These are phyloP conservation scores for Suillus cothurnatus DNA, from an alignment of 768 basidiomycete species.

Conservation along the genomic window DNA sequence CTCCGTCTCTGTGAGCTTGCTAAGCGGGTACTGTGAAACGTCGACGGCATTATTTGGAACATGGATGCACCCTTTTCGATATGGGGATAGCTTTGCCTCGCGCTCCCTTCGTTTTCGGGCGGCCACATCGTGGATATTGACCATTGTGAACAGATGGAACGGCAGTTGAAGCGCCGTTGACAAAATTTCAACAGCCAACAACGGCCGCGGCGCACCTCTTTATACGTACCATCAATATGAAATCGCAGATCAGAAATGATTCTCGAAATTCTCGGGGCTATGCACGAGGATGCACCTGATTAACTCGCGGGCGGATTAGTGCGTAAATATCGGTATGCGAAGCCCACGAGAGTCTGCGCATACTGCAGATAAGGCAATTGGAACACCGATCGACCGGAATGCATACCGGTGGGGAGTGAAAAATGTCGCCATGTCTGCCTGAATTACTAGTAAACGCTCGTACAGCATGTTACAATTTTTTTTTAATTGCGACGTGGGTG, in stretches of 20 bases:
- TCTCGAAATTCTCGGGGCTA: neutral
- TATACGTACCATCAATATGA: neutral
- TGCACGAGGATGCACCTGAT: neutral
- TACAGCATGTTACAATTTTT: neutral
- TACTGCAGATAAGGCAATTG: neutral
- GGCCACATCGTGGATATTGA: constrained; percentile 3
- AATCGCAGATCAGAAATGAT: neutral
- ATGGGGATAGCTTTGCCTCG: constrained; percentile 17
- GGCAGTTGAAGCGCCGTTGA: neutral
- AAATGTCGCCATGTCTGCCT: neutral
- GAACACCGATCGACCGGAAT: neutral
- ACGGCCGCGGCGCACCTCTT: neutral
- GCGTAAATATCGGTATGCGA: neutral
- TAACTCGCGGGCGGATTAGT: neutral
- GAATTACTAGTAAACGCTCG: neutral
- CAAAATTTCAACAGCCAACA: neutral
- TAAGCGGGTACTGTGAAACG: constrained; percentile 31
- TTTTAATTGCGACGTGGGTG: neutral
- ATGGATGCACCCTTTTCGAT: constrained; percentile 5
- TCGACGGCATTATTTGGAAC: constrained; percentile 13
- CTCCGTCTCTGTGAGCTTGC: constrained; percentile 25
- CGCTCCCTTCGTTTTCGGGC: constrained; percentile 30
- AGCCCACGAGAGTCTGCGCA: neutral
- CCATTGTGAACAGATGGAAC: neutral
- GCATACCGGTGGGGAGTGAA: neutral